A percentile compares a stretch with the other conserved stretches of the same genome.
Evolutionary conservation across 768 basidiomycete species (phyloP).

Genomic region (Termitomyces sp.): DNA sequence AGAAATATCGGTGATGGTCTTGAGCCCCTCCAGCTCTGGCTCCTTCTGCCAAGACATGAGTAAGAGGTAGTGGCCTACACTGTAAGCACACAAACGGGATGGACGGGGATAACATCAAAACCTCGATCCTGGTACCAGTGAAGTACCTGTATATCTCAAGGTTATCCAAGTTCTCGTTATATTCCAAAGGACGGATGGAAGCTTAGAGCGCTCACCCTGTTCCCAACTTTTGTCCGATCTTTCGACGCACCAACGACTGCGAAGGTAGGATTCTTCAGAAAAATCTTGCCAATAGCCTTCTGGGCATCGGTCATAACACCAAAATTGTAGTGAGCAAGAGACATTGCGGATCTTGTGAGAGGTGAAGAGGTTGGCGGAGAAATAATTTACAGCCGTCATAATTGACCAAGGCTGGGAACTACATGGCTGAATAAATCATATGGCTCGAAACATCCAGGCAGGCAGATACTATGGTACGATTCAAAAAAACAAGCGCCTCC

Average conservation of each 20-base stretch:
- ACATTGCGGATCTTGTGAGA: constrained; percentile 14
- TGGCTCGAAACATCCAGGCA: neutral
- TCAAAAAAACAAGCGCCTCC: neutral
- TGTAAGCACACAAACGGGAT: constrained; percentile 46
- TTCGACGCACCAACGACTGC: constrained; percentile 85
- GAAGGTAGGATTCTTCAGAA: constrained; percentile 57
- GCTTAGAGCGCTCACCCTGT: constrained; percentile 44
- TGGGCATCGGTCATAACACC: constrained; percentile 12
- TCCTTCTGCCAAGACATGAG: constrained; percentile 45
- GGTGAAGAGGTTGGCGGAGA: neutral
- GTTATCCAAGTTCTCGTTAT: neutral
- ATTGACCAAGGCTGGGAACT: neutral
- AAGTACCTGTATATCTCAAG: constrained; percentile 44
- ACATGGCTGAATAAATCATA: too few relatives aligned
- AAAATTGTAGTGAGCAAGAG: constrained; percentile 7
- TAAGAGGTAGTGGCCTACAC: neutral
- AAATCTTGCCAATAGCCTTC: constrained; percentile 41
- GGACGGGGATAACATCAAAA: constrained; percentile 64
- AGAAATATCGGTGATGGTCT: constrained; percentile 47
- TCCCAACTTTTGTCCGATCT: constrained; percentile 73
- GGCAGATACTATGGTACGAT: neutral
- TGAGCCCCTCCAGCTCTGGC: constrained; percentile 58
- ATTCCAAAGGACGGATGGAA: neutral
- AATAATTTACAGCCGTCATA: too few relatives aligned
- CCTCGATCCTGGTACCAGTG: constrained; percentile 67